Base-by-base conservation (phyloP, 192 early-diverging fungal genomes). In the Pilobolus umbonatus region DNA sequence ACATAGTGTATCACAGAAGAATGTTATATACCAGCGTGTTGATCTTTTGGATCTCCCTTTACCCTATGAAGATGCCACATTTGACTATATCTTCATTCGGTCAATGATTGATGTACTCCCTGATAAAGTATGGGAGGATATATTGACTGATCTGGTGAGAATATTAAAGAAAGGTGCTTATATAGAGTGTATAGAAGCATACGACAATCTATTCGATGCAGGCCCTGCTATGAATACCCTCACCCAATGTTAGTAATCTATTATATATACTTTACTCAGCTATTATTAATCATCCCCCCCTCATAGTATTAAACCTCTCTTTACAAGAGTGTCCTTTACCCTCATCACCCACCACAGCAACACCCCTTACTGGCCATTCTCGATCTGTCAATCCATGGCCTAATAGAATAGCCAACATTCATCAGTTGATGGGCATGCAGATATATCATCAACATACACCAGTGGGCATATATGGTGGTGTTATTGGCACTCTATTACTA, bases 111-210 rank as follows among this genome's bases (percentile, higher is more conserved):
- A 54, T 34, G 34, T 21, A 36, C n/a, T 62, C 4, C 60, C 60
- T 19, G 60, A 62, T 54, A 36, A 52, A 6, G 28, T 38, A 19
- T 62, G 60, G 60, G 60, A 62, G 10, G 22, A 34, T 17, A 38
- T 62, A 0, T 21, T 62, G 7, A 52, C 53, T 3, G 60, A 62
- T 17, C 15, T 62, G 12, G 40, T 62, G 12, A 17, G 60, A 32
- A 51, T 62, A 9, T 54, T 62, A 51, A 62, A 62, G 34, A 62
- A 62, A 32, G 60, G 60, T 55, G 60, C 51, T 5, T 62, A 54
- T 34, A 38, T 62, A 39, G 60, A 62, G 54, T 62, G 60, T 45
- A 40, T 51, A 42, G 60, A 62, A 46, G 50, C 60, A 7, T 62
- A 62, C 45, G 40, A 51, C 22, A 42, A 62, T 54, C 19, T 62